A percentile compares a stretch with the other conserved stretches of the same genome.
phyloP scores from a whole-genome alignment of 495 filamentous ascomycete species.

The Talaromyces borbonicus region DNA sequence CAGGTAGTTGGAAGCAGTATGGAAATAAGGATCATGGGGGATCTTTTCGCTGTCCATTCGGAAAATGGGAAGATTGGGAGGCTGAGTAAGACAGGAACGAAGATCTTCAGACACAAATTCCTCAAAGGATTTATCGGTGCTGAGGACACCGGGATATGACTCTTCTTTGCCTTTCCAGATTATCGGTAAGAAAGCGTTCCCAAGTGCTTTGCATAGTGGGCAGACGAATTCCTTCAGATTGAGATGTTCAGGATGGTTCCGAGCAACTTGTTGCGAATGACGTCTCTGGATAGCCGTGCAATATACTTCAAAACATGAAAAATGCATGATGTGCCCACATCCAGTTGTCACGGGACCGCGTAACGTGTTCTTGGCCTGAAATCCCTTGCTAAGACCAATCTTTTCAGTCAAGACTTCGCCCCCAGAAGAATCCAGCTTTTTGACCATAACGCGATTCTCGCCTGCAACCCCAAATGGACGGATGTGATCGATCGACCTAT shows the following conservation, averaged over 20 bases:
- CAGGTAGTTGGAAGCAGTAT: slow-evolving; percentile 56
- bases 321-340: slow-evolving; percentile 99
- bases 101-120: slow-evolving; percentile 36
- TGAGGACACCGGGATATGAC: slow-evolving; percentile 58
- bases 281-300: slow-evolving; percentile 69
- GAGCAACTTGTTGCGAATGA: slow-evolving; percentile 83
- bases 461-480: slow-evolving; percentile 85
- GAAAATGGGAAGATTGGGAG: slow-evolving; percentile 27
- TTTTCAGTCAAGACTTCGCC: slow-evolving; percentile 60
- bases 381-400: slow-evolving; percentile 81
- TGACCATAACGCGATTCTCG: slow-evolving; percentile 68
- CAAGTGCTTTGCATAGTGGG: slow-evolving; percentile 94
- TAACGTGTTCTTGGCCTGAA: slow-evolving; percentile 53
- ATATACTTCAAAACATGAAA: slow-evolving; percentile 87
- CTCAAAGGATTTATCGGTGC: slow-evolving; percentile 48
- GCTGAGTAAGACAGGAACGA: slow-evolving; percentile 22
- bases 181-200: slow-evolving; percentile 90
- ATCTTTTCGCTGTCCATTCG: slow-evolving; percentile 29
- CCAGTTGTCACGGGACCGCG: slow-evolving; percentile 81
- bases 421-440: slow-evolving; percentile 63
- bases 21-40: slow-evolving; percentile 35
- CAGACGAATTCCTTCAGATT: slow-evolving; percentile 82
- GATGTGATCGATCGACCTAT: slow-evolving; percentile 68
- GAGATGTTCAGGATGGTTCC: slow-evolving; percentile 78
- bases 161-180: slow-evolving; percentile 92